Percentiles rank a stretch among this genome's conserved stretches.
phyloP scores from a whole-genome alignment of 331 rosid genomes.

The Rhamnella rubrinervis region DNA sequence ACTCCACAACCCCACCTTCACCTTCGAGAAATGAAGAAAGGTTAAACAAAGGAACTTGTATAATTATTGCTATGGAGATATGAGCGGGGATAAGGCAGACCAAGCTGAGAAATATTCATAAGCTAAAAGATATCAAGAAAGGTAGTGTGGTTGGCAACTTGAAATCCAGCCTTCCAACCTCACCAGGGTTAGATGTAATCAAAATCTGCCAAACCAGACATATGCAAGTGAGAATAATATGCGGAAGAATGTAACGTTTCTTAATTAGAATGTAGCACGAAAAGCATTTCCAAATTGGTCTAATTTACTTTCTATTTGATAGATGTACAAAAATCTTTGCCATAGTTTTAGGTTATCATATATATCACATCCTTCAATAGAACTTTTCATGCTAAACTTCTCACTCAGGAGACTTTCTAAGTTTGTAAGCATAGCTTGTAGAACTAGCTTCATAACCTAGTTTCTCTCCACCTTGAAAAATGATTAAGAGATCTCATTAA shows the following conservation, averaged over 20 bases:
- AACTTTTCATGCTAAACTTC: not conserved
- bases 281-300: not conserved
- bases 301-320: not conserved
- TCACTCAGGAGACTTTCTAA: not conserved
- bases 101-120: not conserved
- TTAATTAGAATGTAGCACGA: not conserved
- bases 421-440: not conserved
- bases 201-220: no score
- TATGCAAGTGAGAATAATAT: not conserved
- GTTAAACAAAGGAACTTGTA: slow-evolving; percentile 17
- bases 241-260: no score
- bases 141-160: no score
- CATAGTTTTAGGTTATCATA: no score
- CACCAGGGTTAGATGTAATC: not conserved
- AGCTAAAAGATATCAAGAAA: not conserved
- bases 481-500: slow-evolving; percentile 12
- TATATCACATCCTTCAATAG: not conserved
- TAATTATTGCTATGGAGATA: slow-evolving; percentile 11
- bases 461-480: slow-evolving; percentile 85
- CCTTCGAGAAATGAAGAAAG: slow-evolving; percentile 11
- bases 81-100: not conserved
- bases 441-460: slow-evolving; percentile 77
- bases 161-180: not conserved
- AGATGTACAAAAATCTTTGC: not conserved
- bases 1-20: slow-evolving; percentile 20